Conservation (phyloP, 2,329 filamentous ascomycete species). For the Ciborinia camelliae region DNA sequence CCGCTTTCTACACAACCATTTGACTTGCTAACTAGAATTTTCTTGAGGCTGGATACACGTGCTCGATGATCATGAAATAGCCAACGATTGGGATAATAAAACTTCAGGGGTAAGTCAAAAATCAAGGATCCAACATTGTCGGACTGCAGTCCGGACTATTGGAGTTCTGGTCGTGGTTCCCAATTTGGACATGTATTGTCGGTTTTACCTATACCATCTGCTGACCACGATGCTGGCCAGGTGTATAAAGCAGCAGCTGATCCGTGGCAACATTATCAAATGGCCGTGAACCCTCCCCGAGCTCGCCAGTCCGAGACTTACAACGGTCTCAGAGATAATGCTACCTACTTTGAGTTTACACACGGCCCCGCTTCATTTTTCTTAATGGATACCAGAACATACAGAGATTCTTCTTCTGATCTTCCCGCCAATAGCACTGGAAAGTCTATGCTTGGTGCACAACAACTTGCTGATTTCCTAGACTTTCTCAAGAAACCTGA, state of each 20-base stretch:
- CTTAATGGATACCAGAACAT: slow-evolving; percentile 86
- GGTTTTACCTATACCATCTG: background rate
- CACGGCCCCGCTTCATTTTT: slow-evolving; percentile 94
- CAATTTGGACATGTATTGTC: background rate
- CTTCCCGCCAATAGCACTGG: slow-evolving; percentile 56
- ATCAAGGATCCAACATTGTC: slow-evolving; percentile 45
- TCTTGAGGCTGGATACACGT: slow-evolving; percentile 76
- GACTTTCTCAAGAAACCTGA: slow-evolving; percentile 71
- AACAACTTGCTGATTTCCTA: slow-evolving; percentile 77
- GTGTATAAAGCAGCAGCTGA: slow-evolving; percentile 40
- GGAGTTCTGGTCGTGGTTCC: background rate
- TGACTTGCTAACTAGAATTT: background rate
- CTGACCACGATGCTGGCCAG: background rate
- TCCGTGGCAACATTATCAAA: slow-evolving; percentile 84
- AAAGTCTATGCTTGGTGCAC: slow-evolving; percentile 83
- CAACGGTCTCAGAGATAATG: slow-evolving; percentile 45
- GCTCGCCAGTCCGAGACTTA: slow-evolving; percentile 49
- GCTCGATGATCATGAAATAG: slow-evolving; percentile 93
- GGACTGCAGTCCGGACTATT: slow-evolving; percentile 21
- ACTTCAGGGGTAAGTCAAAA: slow-evolving; percentile 61
- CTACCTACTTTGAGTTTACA: slow-evolving; percentile 84
- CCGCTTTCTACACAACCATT: background rate
- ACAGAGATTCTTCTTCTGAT: slow-evolving; percentile 66
- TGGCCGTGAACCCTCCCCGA: slow-evolving; percentile 74
- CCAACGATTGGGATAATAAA: slow-evolving; percentile 87